Evolutionary conservation across 805 yeast genomes (phyloP), one percentile per base, ranked within the genome.

Genomic region (Brettanomyces anomalus): DNA sequence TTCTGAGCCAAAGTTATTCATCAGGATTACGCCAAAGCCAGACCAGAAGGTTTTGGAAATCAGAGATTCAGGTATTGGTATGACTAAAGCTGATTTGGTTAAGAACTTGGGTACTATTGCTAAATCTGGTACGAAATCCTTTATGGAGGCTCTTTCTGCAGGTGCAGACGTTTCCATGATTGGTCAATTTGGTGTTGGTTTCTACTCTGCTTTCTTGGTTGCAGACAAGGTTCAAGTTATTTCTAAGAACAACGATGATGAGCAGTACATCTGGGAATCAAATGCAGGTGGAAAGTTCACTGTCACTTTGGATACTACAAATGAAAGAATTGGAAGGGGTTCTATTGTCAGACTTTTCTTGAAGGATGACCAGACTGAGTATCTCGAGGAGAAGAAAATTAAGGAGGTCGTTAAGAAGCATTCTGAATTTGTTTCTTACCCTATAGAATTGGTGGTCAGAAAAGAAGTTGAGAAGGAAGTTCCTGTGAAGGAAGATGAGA

Each of bases 111-210:
- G 99, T 83, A 93, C 97, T 55, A 93, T 93, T 66, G 99, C 99
- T 65, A 93, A 93, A 75, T 93, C 99, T 54, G 99, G 99, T 74
- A 93, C 99, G 59, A 93, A 93, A 76, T 87, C 95, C 57, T 93
- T 93, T 71, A 93, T 93, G 98, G 98, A 93, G 75, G 98, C 98
- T 55, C 77, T 94, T 54, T 83, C 95, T 54, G 97, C 97, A 53
- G 98, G 98, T 74, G 98, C 99, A 49, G 99, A 93, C 69, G 97
- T 93, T 50, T 89, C 97, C 52, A 93, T 93, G 98, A 93, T 93
- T 74, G 99, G 99, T 79, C 98, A 93, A 76, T 93, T 93, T 76
- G 99, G 99, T 88, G 98, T 93, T 59, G 99, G 99, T 81, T 93
- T 93, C 90, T 93, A 93, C 83, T 93, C 99, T 43, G 77, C 90